Evolutionary conservation across 2,329 filamentous ascomycete genomes (phyloP).

Genomic region (Pseudogymnoascus sp.): DNA sequence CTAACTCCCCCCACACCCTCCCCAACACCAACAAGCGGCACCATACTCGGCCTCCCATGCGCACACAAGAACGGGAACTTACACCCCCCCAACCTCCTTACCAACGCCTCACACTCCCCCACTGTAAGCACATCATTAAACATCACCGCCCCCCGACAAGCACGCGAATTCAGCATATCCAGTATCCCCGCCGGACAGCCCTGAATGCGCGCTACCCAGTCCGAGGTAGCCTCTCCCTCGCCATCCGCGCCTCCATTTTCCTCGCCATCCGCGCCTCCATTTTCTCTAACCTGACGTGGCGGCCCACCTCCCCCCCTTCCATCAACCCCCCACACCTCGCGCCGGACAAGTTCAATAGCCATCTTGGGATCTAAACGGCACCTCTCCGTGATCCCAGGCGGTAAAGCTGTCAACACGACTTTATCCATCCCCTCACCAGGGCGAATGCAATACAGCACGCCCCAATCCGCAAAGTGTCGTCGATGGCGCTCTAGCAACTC

Average conservation of each 20-base stretch:
- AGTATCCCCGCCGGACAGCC: slow-evolving; percentile 67
- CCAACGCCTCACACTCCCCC: slow-evolving; percentile 49
- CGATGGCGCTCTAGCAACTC: slow-evolving; percentile 45
- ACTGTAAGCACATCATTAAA: slow-evolving; percentile 63
- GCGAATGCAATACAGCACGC: slow-evolving; percentile 45
- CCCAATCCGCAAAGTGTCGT: slow-evolving; percentile 62
- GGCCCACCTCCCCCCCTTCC: slow-evolving; percentile 9
- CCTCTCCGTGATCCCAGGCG: slow-evolving; percentile 64
- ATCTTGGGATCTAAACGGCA: slow-evolving; percentile 65
- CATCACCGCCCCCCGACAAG: slow-evolving; percentile 76
- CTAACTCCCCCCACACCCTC: not conserved
- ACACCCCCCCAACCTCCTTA: slow-evolving; percentile 50
- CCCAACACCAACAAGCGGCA: slow-evolving; percentile 41
- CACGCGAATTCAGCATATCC: slow-evolving; percentile 66
- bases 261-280: not conserved
- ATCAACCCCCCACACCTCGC: slow-evolving; percentile 58
- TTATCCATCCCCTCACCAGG: not conserved
- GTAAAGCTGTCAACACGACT: slow-evolving; percentile 48
- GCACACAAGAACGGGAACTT: slow-evolving; percentile 76
- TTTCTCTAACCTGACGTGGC: not conserved
- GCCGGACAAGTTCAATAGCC: slow-evolving; percentile 63
- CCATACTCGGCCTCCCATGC: slow-evolving; percentile 63
- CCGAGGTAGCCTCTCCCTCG: not conserved
- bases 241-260: not conserved
- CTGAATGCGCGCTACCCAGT: slow-evolving; percentile 55